These are phyloP conservation scores for Ophiocordyceps sinensis DNA, from an alignment of 2,329 filamentous ascomycete species.

Conservation along the genomic window DNA sequence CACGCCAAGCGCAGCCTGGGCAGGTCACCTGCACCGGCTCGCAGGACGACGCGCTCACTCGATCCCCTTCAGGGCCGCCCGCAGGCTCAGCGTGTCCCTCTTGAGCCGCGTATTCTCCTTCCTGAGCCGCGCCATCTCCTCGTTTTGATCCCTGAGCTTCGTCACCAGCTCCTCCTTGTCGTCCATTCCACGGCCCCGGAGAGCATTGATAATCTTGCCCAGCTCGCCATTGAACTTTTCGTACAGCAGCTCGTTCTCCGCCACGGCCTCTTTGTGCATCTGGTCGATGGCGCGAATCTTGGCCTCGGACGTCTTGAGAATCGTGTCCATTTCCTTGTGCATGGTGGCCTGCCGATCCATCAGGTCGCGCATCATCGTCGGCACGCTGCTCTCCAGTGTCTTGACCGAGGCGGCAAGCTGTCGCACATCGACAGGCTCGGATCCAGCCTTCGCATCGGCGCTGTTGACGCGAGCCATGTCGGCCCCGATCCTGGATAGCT, in stretches of 20 bases:
- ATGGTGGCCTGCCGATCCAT: conserved; percentile 47
- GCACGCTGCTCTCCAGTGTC: conserved; percentile 53
- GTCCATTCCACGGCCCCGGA: conserved; percentile 57
- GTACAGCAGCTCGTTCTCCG: conserved; percentile 87
- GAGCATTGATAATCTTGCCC: conserved; percentile 63
- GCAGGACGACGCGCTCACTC: conserved; percentile 11
- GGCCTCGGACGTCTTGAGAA: conserved; percentile 58
- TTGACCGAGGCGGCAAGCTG: conserved; percentile 43
- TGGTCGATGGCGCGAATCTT: conserved; percentile 76
- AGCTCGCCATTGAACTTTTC: conserved; percentile 87
- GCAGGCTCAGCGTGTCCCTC: conserved; percentile 63
- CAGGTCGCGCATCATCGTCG: conserved; percentile 42
- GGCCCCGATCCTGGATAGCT: conserved; percentile 66
- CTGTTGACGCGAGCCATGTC: conserved; percentile 53
- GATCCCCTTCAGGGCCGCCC: conserved; percentile 35
- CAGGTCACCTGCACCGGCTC: conserved; percentile 1
- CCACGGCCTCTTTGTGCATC: conserved; percentile 72
- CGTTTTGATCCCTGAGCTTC: conserved; percentile 57
- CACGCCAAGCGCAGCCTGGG: too few species aligned
- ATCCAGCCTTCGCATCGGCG: conserved; percentile 13
- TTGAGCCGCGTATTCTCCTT: conserved; percentile 77
- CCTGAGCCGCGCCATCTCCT: conserved; percentile 63
- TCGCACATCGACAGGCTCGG: conserved; percentile 24
- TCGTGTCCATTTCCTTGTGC: conserved; percentile 55
- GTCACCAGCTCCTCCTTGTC: conserved; percentile 65